A percentile compares a stretch with the other conserved stretches of the same genome.
phyloP scores from a whole-genome alignment of 2,329 filamentous ascomycete genomes.

The Rutstroemia sp. region DNA sequence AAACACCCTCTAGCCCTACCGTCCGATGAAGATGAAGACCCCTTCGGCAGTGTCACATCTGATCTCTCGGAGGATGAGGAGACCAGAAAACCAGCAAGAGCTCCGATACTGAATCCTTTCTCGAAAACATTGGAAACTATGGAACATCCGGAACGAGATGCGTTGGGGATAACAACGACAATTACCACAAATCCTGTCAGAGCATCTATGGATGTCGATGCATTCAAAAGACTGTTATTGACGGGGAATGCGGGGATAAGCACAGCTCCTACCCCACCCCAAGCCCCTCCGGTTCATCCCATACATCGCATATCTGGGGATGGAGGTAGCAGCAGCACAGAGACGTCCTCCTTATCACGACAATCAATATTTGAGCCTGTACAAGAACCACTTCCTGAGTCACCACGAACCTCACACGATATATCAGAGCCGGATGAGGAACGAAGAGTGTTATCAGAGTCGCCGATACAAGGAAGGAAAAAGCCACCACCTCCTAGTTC shows the following conservation, averaged over 20 bases:
- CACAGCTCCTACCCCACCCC: slow-evolving; percentile 24
- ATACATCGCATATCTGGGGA: slow-evolving; percentile 15
- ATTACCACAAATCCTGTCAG: slow-evolving; percentile 27
- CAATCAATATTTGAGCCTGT: slow-evolving; percentile 50
- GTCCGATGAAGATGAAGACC: slow-evolving; percentile 25
- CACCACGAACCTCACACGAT: slow-evolving; percentile 52
- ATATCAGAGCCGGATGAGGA: slow-evolving; percentile 48
- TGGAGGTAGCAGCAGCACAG: slow-evolving; percentile 47
- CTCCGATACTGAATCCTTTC: slow-evolving; percentile 45
- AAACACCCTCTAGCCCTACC: slow-evolving; percentile 26
- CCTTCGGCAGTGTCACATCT: slow-evolving; percentile 29
- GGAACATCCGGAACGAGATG: slow-evolving; percentile 31
- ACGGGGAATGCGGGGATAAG: slow-evolving; percentile 53
- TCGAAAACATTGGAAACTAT: slow-evolving; percentile 47
- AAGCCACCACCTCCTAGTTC: slow-evolving; percentile 69
- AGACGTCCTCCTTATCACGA: slow-evolving; percentile 51
- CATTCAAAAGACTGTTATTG: slow-evolving; percentile 69
- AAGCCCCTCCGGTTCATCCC: slow-evolving; percentile 25
- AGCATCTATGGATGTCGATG: slow-evolving; percentile 62
- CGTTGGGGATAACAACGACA: slow-evolving; percentile 10
- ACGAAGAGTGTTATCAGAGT: slow-evolving; percentile 28
- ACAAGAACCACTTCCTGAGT: slow-evolving; percentile 36
- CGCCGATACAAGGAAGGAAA: slow-evolving; percentile 43
- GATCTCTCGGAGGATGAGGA: slow-evolving; percentile 25
- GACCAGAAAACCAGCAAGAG: slow-evolving; percentile 17